Evolutionary conservation across 2,329 filamentous ascomycete genomes (phyloP).

Genomic region (Plectosphaerella plurivora): DNA sequence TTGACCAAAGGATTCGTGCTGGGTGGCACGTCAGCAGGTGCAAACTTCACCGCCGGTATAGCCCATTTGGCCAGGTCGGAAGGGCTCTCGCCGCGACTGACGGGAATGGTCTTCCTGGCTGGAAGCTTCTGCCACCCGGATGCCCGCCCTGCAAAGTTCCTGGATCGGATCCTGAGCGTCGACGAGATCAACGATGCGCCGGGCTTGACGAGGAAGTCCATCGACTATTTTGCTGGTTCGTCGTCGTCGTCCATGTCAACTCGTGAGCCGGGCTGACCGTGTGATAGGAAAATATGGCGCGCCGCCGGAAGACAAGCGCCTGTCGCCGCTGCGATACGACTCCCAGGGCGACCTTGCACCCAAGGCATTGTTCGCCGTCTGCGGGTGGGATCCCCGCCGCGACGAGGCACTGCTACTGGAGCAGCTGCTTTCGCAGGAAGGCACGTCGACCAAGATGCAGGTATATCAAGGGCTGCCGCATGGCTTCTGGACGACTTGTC

Average conservation of each 20-base stretch:
- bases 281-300: slow-evolving; percentile 17
- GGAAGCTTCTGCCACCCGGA: slow-evolving; percentile 35
- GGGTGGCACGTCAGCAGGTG: slow-evolving; percentile 45
- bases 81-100: slow-evolving; percentile 15
- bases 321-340: slow-evolving; percentile 30
- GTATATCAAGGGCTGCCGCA: slow-evolving; percentile 7
- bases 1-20: slow-evolving; percentile 41
- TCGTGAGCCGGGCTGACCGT: neutral
- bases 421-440: slow-evolving; percentile 12
- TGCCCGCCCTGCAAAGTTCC: slow-evolving; percentile 32
- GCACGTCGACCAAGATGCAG: slow-evolving; percentile 4
- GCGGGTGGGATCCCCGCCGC: slow-evolving; percentile 40
- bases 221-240: slow-evolving; percentile 26
- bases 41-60: slow-evolving; percentile 43
- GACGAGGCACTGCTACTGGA: slow-evolving; percentile 45
- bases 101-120: slow-evolving; percentile 34
- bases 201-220: slow-evolving; percentile 27
- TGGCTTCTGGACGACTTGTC: slow-evolving; percentile 28
- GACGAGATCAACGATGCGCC: slow-evolving; percentile 29
- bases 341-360: slow-evolving; percentile 22
- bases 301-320: slow-evolving; percentile 27
- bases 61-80: slow-evolving; percentile 33
- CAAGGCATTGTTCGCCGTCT: slow-evolving; percentile 40
- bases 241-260: neutral
- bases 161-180: slow-evolving; percentile 24